Conservation (phyloP, 306 rosid genomes). For the Cucumis melo region DNA sequence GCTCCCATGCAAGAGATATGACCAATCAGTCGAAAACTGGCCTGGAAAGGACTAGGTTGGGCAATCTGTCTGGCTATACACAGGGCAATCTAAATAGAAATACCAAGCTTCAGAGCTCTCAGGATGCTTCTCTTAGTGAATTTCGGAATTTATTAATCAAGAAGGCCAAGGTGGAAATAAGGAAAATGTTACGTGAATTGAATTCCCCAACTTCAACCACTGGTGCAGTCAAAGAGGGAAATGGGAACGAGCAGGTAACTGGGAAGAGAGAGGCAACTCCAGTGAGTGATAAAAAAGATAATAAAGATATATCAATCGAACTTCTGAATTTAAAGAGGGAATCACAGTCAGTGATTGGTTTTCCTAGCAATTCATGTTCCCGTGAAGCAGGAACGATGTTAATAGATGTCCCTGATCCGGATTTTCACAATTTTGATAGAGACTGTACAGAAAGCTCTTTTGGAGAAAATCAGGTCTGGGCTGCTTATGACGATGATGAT, state of each 20-base stretch:
- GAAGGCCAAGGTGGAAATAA: constrained; percentile 60
- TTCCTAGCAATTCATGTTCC: constrained; percentile 7
- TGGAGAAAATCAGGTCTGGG: constrained; percentile 65
- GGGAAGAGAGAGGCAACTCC: constrained; percentile 13
- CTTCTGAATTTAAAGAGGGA: constrained; percentile 10
- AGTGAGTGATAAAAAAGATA: not conserved
- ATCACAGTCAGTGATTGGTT: constrained; percentile 4
- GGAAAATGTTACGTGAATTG: constrained; percentile 28
- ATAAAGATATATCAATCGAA: not conserved
- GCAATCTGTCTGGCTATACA: constrained; percentile 16
- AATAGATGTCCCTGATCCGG: constrained; percentile 63
- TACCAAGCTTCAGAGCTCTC: constrained; percentile 11
- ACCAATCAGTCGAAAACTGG: constrained; percentile 28
- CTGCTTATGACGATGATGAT: constrained; percentile 56
- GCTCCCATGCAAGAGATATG: constrained; percentile 20
- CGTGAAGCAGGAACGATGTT: constrained; percentile 21
- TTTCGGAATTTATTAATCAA: constrained; percentile 30
- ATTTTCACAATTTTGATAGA: constrained; percentile 70
- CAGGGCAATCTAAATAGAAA: constrained; percentile 11
- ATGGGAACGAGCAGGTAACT: constrained; percentile 6
- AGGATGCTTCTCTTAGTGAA: constrained; percentile 28
- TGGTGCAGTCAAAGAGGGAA: constrained; percentile 8
- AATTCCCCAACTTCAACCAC: constrained; percentile 9
- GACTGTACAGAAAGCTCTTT: constrained; percentile 61
- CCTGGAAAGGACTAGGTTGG: constrained; percentile 13